Conservation (phyloP, 805 yeast genomes). For the Kuraishia ogatae region DNA sequence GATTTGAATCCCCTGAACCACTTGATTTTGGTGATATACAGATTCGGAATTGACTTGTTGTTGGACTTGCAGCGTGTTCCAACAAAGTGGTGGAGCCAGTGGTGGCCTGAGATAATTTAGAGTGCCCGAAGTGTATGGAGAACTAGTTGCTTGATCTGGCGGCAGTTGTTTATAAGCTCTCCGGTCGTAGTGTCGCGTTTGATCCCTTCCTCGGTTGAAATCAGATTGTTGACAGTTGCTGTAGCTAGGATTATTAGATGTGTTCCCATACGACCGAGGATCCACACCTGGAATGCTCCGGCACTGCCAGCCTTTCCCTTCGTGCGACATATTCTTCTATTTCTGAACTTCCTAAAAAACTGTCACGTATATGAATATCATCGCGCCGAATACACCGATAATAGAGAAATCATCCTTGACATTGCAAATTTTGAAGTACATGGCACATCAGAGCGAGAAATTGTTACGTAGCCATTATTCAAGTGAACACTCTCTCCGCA, state of each 20-base stretch:
- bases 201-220: neutral
- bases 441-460: no score
- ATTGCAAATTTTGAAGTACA: no score
- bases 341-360: no score
- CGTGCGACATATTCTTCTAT: neutral
- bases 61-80: slow-evolving; percentile 6
- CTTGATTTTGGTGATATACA: slow-evolving; percentile 6
- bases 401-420: no score
- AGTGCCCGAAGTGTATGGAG: neutral
- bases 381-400: no score
- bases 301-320: no score
- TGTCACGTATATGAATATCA: no score
- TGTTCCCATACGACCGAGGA: neutral
- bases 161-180: no score
- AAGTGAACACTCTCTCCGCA: neutral
- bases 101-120: neutral
- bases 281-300: neutral
- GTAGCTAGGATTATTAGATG: neutral
- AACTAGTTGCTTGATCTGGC: no score
- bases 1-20: slow-evolving; percentile 3
- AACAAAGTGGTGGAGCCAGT: slow-evolving; percentile 8
- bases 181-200: no score
- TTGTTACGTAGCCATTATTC: neutral
- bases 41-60: slow-evolving; percentile 9
- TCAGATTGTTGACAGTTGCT: neutral